phyloP scores from a whole-genome alignment of 345 rosid species.

The Sisymbrium irio region DNA sequence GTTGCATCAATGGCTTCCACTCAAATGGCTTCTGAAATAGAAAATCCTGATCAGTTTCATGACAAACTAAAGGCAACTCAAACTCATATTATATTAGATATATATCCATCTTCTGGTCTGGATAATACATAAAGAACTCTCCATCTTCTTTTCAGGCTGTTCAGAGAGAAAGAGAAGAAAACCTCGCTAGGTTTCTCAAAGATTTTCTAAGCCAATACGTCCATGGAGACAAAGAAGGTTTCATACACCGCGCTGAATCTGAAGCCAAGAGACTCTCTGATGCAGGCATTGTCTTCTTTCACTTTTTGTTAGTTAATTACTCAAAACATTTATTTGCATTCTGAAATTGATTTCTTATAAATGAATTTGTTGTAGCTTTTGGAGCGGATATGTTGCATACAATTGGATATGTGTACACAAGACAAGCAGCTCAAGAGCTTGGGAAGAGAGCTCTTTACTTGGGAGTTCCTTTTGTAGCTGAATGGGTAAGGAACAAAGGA shows the following conservation, averaged over 20 bases:
- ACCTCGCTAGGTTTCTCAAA: conserved; percentile 64
- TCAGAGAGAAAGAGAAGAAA: conserved; percentile 96
- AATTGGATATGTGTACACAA: conserved; percentile 77
- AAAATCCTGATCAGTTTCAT: conserved; percentile 39
- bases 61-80: conserved; percentile 67
- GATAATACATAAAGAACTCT: conserved; percentile 2
- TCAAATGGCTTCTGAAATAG: conserved; percentile 49
- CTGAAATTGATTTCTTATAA: neutral
- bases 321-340: neutral
- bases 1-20: conserved; percentile 86
- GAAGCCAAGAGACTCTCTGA: conserved; percentile 81
- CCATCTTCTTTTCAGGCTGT: conserved; percentile 51
- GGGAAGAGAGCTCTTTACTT: conserved; percentile 80
- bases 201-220: conserved; percentile 71
- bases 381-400: conserved; percentile 90
- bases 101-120: neutral
- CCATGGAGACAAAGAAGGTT: conserved; percentile 71
- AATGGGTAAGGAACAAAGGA: conserved; percentile 97
- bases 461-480: conserved; percentile 94
- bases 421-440: conserved; percentile 95
- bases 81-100: neutral
- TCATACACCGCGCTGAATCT: conserved; percentile 60
- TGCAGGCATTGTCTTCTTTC: conserved; percentile 52
- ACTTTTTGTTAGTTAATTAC: neutral
- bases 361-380: conserved; percentile 52